Evolutionary conservation across 352 stramenopile genomes (phyloP).

Genomic region (Blastocystis sp.): DNA sequence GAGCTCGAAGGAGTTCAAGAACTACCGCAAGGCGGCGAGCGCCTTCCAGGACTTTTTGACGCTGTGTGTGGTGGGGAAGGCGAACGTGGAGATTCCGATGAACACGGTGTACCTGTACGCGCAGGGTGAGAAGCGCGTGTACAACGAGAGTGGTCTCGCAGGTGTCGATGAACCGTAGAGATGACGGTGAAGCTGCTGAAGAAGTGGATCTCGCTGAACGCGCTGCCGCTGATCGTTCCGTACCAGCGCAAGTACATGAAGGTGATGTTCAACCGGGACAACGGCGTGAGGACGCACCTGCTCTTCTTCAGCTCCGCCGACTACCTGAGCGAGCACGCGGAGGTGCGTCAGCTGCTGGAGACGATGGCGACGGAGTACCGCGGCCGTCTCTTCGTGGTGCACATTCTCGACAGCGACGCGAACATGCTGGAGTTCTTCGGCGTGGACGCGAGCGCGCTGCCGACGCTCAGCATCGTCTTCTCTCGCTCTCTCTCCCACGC

Average conservation of each 20-base stretch:
- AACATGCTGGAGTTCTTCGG: conserved; percentile 26
- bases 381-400: conserved; percentile 18
- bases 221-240: neutral
- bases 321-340: conserved; percentile 4
- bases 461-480: neutral
- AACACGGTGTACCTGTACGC: conserved; percentile 8
- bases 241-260: conserved; percentile 8
- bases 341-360: neutral
- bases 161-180: neutral
- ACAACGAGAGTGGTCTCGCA: neutral
- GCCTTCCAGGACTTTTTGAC: neutral
- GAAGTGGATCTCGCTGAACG: conserved; percentile 31
- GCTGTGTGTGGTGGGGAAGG: conserved; percentile 2
- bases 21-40: conserved; percentile 40
- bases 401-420: neutral
- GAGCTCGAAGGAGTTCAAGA: conserved; percentile 47
- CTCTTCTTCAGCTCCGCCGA: neutral
- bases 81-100: conserved; percentile 9
- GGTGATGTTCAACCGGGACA: conserved; percentile 20
- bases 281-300: neutral
- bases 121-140: neutral
- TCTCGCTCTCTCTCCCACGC: neutral
- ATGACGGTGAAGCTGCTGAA: conserved; percentile 51
- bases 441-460: neutral
- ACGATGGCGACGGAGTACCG: conserved; percentile 13